Evolutionary conservation across 441 rosid genomes (phyloP), one percentile per base, ranked within the genome.

Genomic region (Eutrema salsugineum): DNA sequence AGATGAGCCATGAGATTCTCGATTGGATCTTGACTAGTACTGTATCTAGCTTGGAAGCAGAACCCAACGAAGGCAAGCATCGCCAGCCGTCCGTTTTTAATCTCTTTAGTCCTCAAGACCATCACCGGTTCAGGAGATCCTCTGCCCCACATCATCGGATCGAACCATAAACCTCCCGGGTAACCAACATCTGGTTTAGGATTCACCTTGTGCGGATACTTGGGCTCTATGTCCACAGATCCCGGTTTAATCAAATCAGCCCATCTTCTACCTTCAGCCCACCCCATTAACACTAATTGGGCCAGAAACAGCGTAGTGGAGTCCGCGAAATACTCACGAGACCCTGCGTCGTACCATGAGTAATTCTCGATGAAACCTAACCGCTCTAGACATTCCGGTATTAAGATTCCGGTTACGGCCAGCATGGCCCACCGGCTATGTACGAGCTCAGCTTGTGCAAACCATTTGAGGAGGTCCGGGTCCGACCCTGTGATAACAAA

Each of bases 341-440:
- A 66, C 1, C 98, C 96, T 1, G 97, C 98, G 51, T 94, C 88
- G 44, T 81, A 94, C 98, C 98, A 94, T 8, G 87, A 86, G 85
- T 50, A 94, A 73, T 90, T 78, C 28, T 90, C 92, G 1, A 94
- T 80, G 76, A 88, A 74, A 11, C 91, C 96, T 42, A 86, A 36
- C 44, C 91, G 81, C 57, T 83, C 97, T 2, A 94, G 91, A 79
- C 85, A 77, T 80, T 90, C 98, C 0, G 97, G 98, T 59, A 91
- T 66, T 8, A 90, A 76, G 49, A 94, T 91, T 10, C 97, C 98
- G 4, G 90, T 66, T 60, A 87, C 97, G 0, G 92, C 98, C 3
- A 94, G 85, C 97, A 94, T 94, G 15, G 98, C 98, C 98, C 98
- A 94, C 71, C 98, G 81, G 36, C 90, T 78, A 19, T 90, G 98